phyloP scores from a whole-genome alignment of 106 monocot genomes.

The Allium fistulosum region DNA sequence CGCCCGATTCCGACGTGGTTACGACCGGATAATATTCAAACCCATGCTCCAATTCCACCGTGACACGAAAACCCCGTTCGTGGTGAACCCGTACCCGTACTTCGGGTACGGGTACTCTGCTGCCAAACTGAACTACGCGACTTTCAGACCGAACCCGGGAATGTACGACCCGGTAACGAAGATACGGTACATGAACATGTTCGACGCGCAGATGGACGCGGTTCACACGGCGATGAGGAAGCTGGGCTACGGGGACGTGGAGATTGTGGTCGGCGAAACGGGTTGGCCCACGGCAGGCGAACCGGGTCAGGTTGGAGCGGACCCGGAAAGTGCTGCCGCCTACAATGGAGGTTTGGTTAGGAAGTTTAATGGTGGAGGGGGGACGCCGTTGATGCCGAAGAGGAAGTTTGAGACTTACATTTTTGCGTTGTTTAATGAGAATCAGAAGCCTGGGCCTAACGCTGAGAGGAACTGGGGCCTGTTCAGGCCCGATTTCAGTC shows the following conservation, averaged over 20 bases:
- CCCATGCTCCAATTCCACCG: constrained; percentile 77
- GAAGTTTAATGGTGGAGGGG: constrained; percentile 50
- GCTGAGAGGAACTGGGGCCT: constrained; percentile 77
- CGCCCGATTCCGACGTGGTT: constrained; percentile 55
- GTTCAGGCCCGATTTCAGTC: constrained; percentile 51
- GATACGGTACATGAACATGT: constrained; percentile 73
- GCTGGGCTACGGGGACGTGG: constrained; percentile 71
- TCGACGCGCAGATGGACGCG: constrained; percentile 80
- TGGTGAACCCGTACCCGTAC: constrained; percentile 93
- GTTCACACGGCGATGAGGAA: constrained; percentile 57
- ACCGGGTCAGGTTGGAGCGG: constrained; percentile 45
- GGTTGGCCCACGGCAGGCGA: constrained; percentile 77
- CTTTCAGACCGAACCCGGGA: constrained; percentile 68
- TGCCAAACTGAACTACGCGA: constrained; percentile 42
- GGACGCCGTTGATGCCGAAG: constrained; percentile 78
- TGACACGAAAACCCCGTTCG: constrained; percentile 48
- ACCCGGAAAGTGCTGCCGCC: constrained; percentile 23
- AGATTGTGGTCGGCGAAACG: constrained; percentile 78
- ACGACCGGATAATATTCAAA: constrained; percentile 36
- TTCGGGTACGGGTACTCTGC: constrained; percentile 55
- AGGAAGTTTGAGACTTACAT: constrained; percentile 77
- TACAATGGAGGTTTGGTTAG: constrained; percentile 50
- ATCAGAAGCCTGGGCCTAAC: constrained; percentile 68
- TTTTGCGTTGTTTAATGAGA: constrained; percentile 77
- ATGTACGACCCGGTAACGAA: constrained; percentile 41